Base-by-base conservation (phyloP, 306 rosid genomes). In the Parietaria judaica region DNA sequence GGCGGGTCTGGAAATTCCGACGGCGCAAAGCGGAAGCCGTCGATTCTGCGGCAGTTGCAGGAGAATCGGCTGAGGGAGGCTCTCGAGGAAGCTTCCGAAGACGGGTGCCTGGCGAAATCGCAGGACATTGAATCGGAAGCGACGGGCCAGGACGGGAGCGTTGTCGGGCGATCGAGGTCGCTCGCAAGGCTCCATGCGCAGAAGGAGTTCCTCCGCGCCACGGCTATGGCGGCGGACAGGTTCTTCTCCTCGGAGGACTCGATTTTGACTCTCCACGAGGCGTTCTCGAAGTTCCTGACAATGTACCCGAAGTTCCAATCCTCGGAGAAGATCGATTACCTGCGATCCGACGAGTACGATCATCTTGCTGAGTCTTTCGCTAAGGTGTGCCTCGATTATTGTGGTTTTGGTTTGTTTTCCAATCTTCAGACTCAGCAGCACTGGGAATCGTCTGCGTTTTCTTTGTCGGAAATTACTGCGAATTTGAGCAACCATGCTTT, bases 361-460 rank as follows among this genome's bases (percentile, higher is more conserved):
- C 94, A 88, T 70, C 73, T 92, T 56, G 72, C 86, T 3, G 96
- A 79, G 14, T 31, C 78, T 23, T 72, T 66, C 59, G 66, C 96
- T 0, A 92, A 84, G 99, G 99, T 86, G 77, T 88, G 95, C 84
- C 96, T 92, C 65, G 99, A 92, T 74, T 92, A 92, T 72, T 92
- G 99, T 61, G 96, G 99, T 31, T 92, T 88, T 62, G 96, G 99
- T 51, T 70, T 92, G 54, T 92, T 92, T 76, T 92, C 99, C 15
- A 75, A 69, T 53, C 74, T 88, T 61, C 99, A 92, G 82, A 88
- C 96, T 36, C 77, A 82, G 61, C 88, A 81, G 10, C 79, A 69
- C 54, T 92, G 96, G 99, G 96, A 92, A 68, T 88, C 99, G 4
- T 88, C 83, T 14, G 85, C 96, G 4, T 92, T 92, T 81, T 84